Conservation (phyloP, 2,329 filamentous ascomycete genomes). For the Cladobotryum protrusum region DNA sequence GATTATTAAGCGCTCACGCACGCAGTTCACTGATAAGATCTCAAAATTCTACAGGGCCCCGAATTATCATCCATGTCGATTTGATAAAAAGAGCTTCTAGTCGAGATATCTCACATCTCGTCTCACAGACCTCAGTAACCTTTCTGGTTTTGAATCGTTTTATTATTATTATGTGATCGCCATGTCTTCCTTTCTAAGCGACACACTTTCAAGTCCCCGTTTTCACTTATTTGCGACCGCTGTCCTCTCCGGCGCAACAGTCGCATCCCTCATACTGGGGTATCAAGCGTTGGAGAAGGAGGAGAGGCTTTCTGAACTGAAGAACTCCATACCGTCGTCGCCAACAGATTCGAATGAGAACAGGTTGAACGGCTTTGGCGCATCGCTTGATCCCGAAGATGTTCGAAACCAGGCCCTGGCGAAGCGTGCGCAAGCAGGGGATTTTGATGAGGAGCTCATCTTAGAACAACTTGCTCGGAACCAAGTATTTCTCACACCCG, state of each 20-base stretch:
- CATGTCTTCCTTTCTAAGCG: conserved; percentile 40
- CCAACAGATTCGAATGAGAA: conserved; percentile 12
- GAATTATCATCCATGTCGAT: too few species aligned
- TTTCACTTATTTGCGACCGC: conserved; percentile 67
- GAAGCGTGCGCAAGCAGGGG: conserved; percentile 53
- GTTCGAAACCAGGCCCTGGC: conserved; percentile 53
- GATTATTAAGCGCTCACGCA: too few species aligned
- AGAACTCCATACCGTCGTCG: conserved; percentile 49
- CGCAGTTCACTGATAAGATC: too few species aligned
- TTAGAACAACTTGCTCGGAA: conserved; percentile 92
- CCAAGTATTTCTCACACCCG: conserved; percentile 79
- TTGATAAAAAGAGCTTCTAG: too few species aligned
- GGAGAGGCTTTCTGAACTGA: conserved; percentile 50
- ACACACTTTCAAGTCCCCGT: conserved; percentile 39
- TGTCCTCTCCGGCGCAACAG: conserved; percentile 55
- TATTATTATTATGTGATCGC: conserved; percentile 15
- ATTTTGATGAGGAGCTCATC: conserved; percentile 73
- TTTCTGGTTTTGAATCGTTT: too few species aligned
- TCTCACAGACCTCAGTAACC: too few species aligned
- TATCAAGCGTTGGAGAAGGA: conserved; percentile 55
- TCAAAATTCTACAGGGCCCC: too few species aligned
- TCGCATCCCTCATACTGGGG: conserved; percentile 54
- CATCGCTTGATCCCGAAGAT: conserved; percentile 55
- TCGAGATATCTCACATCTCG: too few species aligned
- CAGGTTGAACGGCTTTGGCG: conserved; percentile 48